A percentile compares a stretch with the other conserved stretches of the same genome.
Conservation (phyloP, 2,329 filamentous ascomycete genomes). For the Neobulgaria alba region DNA sequence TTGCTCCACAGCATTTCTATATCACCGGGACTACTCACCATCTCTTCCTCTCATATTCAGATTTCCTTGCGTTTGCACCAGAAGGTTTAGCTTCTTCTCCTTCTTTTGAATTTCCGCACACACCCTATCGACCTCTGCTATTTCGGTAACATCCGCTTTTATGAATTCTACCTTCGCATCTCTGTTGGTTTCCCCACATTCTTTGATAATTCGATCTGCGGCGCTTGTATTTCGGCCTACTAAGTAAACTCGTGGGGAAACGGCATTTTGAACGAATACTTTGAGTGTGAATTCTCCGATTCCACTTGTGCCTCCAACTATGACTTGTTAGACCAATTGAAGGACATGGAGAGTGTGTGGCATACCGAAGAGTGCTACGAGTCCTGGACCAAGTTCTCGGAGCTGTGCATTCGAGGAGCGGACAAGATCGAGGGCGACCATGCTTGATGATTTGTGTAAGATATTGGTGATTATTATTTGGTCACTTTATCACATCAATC, state of each 20-base stretch:
- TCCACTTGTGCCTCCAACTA: constrained; percentile 39
- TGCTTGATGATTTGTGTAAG: constrained; percentile 6
- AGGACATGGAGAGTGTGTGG: neutral
- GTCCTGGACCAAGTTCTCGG: constrained; percentile 23
- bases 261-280: constrained; percentile 34
- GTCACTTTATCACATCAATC: constrained; percentile 2
- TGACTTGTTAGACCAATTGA: constrained; percentile 3
- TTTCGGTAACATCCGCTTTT: constrained; percentile 36
- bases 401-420: constrained; percentile 23
- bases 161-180: constrained; percentile 39
- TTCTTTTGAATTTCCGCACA: constrained; percentile 41
- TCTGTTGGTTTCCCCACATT: constrained; percentile 36
- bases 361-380: constrained; percentile 25
- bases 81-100: constrained; percentile 44
- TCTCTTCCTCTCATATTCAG: constrained; percentile 26
- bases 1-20: neutral
- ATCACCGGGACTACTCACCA: constrained; percentile 11
- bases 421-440: constrained; percentile 24
- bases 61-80: constrained; percentile 45
- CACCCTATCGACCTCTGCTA: constrained; percentile 40
- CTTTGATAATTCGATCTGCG: constrained; percentile 33
- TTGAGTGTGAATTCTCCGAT: constrained; percentile 41
- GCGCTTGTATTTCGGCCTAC: constrained; percentile 38
- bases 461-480: neutral
- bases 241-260: constrained; percentile 37